Base-by-base conservation (phyloP, 2,329 filamentous ascomycete genomes). In the Pyrenophora teres region DNA sequence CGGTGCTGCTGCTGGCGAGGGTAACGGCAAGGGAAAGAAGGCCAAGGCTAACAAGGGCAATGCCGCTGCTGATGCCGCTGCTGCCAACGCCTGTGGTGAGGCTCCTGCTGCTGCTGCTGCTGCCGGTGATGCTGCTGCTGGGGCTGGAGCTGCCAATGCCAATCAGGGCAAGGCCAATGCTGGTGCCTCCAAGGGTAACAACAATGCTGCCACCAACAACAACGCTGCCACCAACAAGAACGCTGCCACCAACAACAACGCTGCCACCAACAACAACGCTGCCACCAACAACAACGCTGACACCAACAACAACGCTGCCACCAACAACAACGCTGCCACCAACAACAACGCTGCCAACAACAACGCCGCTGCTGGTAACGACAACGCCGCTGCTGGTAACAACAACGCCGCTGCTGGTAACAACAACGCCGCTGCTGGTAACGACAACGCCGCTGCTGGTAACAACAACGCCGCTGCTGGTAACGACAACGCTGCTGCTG, bases 71-170 rank as follows among this genome's bases (percentile, higher is more conserved):
- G 23, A 2, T 25, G 19, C 19, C 18, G 73, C 68, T 50, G 72
- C 71, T 27, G 74, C 63, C 33, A 70, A 64, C 18, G 74, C 68
- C 19, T 21, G 19, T 25, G 68, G 54, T 31, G 64, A 53, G 13
- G 65, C 52, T 40, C 67, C 54, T 35, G 30, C 44, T 23, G 19
- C 30, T 37, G 43, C 32, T 21, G 36, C 45, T 16, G 32, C 19
- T 47, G 71, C 38, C 19, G 19, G 3, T 21, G 19, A 21, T 21
- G 19, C 19, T 21, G 19, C 19, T 21, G 19, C 19, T 21, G 19
- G 19, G 5, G 19, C 19, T 21, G 19, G 19, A 21, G 19, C 19
- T 21, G 19, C 19, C 19, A 5, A 21, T 21, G 19, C 19, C 19
- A 21, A 21, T 5, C 19, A 21, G 25, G 12, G n/a, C 36, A 44